Evolutionary conservation across 2,329 filamentous ascomycete genomes (phyloP).

Genomic region (Cadophora sp.): DNA sequence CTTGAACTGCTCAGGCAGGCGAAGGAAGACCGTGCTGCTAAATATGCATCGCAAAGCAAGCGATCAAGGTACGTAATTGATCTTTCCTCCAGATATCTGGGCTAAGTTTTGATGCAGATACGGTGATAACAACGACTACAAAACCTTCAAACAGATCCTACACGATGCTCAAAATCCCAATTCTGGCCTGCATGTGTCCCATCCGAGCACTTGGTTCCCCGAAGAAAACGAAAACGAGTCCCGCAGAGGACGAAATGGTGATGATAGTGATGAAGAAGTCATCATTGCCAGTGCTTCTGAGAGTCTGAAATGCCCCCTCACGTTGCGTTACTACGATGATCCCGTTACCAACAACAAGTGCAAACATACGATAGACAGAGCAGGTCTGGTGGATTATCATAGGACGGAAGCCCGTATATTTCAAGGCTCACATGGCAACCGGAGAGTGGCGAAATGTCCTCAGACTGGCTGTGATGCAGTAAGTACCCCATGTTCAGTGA

Average conservation of each 20-base stretch:
- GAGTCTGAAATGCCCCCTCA: conserved; percentile 74
- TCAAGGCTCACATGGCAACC: neutral
- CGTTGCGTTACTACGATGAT: conserved; percentile 66
- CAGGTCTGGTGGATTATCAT: conserved; percentile 61
- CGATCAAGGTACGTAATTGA: conserved; percentile 47
- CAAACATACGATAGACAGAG: conserved; percentile 75
- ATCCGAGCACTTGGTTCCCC: conserved; percentile 67
- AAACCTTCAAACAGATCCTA: conserved; percentile 64
- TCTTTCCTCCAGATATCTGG: neutral
- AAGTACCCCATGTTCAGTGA: conserved; percentile 30
- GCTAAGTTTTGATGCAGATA: conserved; percentile 52
- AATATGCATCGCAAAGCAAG: conserved; percentile 49
- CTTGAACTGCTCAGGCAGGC: conserved; percentile 46
- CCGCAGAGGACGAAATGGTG: conserved; percentile 36
- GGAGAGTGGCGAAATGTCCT: conserved; percentile 61
- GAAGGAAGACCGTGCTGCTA: conserved; percentile 42
- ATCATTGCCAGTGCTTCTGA: conserved; percentile 68
- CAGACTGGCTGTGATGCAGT: conserved; percentile 68
- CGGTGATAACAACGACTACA: conserved; percentile 64
- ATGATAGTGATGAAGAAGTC: conserved; percentile 71
- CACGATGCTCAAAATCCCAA: conserved; percentile 65
- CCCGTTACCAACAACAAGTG: conserved; percentile 72
- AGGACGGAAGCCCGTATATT: conserved; percentile 23
- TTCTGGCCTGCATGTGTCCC: conserved; percentile 58
- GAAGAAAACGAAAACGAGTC: conserved; percentile 21